Percentiles rank a stretch among this genome's conserved stretches.
Conservation (phyloP, 1,284 basidiomycete species). For the Somion occarium region DNA sequence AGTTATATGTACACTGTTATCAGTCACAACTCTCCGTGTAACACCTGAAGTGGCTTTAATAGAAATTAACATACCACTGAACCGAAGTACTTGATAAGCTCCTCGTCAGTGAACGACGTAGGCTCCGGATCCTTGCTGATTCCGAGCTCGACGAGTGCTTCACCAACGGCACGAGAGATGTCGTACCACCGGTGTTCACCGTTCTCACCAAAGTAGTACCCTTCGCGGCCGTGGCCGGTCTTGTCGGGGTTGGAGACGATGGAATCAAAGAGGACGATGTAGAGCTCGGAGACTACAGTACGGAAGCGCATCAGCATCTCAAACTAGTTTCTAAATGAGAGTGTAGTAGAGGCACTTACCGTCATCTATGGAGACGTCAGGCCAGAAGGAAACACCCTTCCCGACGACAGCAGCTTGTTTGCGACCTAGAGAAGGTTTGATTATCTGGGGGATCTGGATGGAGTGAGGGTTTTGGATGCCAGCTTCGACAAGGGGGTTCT, state of each 20-base stretch:
- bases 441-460: conserved; percentile 31
- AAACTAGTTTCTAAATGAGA: neutral
- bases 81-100: conserved; percentile 27
- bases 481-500: conserved; percentile 29
- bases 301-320: neutral
- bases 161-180: conserved; percentile 33
- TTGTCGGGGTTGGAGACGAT: conserved; percentile 14
- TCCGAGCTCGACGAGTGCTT: conserved; percentile 28
- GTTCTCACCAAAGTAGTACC: conserved; percentile 44
- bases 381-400: conserved; percentile 26
- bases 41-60: neutral
- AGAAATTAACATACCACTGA: conserved; percentile 12
- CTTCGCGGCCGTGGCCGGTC: conserved; percentile 36
- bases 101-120: conserved; percentile 28
- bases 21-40: neutral
- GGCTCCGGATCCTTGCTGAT: conserved; percentile 25
- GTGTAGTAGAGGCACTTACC: conserved; percentile 14
- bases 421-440: conserved; percentile 25
- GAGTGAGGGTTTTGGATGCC: conserved; percentile 34
- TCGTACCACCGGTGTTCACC: conserved; percentile 38
- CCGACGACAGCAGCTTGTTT: conserved; percentile 31
- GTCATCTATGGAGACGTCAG: conserved; percentile 29
- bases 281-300: conserved; percentile 20
- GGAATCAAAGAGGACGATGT: conserved; percentile 21
- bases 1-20: neutral